Evolutionary conservation across 2,329 filamentous ascomycete genomes (phyloP).

Genomic region (Metarhizium album): DNA sequence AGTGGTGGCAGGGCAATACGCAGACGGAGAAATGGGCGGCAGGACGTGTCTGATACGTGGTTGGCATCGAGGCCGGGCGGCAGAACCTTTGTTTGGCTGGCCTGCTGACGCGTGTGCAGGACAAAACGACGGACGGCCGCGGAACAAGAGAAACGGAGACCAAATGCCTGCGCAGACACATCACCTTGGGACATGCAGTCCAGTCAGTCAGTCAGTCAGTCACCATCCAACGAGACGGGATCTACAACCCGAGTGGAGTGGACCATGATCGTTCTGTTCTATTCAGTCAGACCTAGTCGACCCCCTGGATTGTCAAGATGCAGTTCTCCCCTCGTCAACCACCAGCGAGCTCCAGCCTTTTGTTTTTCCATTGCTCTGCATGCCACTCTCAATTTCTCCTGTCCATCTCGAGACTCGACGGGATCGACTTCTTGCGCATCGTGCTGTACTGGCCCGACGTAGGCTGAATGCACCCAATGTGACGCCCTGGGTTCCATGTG

Average conservation of each 20-base stretch:
- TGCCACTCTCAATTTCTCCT: neutral
- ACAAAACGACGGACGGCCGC: too few species aligned
- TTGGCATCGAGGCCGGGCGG: too few species aligned
- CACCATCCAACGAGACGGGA: neutral
- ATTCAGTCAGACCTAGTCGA: neutral
- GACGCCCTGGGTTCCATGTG: neutral
- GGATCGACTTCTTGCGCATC: neutral
- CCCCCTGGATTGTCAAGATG: neutral
- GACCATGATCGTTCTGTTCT: neutral
- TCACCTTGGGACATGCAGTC: neutral
- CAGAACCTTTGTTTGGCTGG: too few species aligned
- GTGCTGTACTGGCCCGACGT: neutral
- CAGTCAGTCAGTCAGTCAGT: too few species aligned
- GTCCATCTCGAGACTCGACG: neutral
- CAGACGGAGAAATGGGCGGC: too few species aligned
- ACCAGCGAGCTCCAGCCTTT: neutral
- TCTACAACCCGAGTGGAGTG: neutral
- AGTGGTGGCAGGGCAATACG: too few species aligned
- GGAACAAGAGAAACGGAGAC: too few species aligned
- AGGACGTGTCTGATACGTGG: too few species aligned
- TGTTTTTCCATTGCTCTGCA: neutral
- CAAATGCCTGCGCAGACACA: neutral
- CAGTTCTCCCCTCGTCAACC: neutral
- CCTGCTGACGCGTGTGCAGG: too few species aligned
- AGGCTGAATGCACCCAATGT: neutral